Base-by-base conservation (phyloP, 257 asterid species). In the Solanum ossicruentum region DNA sequence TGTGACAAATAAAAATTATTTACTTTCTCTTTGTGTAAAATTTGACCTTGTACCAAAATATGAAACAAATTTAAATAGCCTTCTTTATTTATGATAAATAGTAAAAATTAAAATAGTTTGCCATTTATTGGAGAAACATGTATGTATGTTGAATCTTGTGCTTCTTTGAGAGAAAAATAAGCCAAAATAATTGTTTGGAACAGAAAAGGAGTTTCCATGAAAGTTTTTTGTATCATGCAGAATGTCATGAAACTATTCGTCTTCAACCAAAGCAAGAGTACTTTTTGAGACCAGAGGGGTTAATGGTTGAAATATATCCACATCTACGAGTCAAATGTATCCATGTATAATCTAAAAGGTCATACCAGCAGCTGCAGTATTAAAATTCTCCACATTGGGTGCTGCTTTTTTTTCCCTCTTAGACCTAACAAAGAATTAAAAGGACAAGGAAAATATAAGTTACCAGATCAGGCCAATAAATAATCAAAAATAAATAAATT, bases 321-420 rank as follows among this genome's bases (percentile, higher is more conserved):
- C 18, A 8, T 52, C 10, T 52, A 78, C 65, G 16, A 52, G 82
- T 32, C 47, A 75, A 26, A 16, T 77, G 3, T 77, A 77, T 45
- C 23, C 21, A 75, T 49, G 61, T 51, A 15, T 77, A 51, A 26
- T 26, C 43, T 77, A 57, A 77, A 51, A 56, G 81, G 84, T 70
- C 91, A 89, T 92, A 96, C 99, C 98, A 84, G 98, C 88, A 80
- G 95, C 77, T 84, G 85, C 90, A 87, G 89, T 89, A 79, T 93
- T 98, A 6, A 88, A 84, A 88, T 86, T 93, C 88, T 94, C 99
- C 87, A 84, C 94, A 86, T 88, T 93, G 79, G 91, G 93, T 82
- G 92, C 17, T 49, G 95, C 81, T 26, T 26, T 26, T 26, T 91
- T 87, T 84, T 95, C 94, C 88, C 98, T 93, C 95, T 96, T 96